Evolutionary conservation across 2,329 filamentous ascomycete genomes (phyloP).

Genomic region (Pseudogymnoascus sp.): DNA sequence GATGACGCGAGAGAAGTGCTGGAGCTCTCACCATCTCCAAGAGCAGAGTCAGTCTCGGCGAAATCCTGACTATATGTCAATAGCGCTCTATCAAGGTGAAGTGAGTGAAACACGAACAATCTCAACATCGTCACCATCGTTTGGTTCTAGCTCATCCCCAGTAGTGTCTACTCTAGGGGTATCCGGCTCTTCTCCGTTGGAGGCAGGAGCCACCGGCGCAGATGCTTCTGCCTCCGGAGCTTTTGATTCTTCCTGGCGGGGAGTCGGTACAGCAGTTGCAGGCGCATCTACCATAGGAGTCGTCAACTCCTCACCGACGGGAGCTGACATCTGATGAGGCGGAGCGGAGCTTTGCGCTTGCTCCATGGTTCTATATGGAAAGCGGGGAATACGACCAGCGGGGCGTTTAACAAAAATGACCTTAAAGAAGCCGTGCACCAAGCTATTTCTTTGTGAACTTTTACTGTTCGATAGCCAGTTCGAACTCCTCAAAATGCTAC

Average conservation of each 20-base stretch:
- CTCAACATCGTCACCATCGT: conserved; percentile 5
- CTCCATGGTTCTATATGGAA: background rate
- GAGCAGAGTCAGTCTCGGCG: conserved; percentile 4
- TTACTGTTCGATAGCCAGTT: background rate
- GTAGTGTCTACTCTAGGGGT: background rate
- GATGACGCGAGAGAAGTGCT: conserved; percentile 16
- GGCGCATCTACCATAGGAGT: background rate
- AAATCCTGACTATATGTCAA: conserved; percentile 2
- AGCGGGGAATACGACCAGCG: background rate
- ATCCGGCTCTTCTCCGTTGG: background rate
- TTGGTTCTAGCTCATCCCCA: background rate
- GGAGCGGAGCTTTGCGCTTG: background rate
- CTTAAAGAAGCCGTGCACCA: background rate
- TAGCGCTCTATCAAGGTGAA: background rate
- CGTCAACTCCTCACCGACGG: background rate
- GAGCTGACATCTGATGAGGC: background rate
- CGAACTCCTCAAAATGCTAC: background rate
- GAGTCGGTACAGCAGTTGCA: background rate
- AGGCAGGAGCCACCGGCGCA: background rate
- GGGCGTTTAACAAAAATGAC: background rate
- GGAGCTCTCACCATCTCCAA: background rate
- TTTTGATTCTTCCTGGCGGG: background rate
- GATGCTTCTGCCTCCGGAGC: background rate
- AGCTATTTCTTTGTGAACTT: background rate
- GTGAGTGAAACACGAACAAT: background rate